Evolutionary conservation across 257 asterid species (phyloP), one percentile per base, ranked within the genome.

Genomic region (Ehretia macrophylla): DNA sequence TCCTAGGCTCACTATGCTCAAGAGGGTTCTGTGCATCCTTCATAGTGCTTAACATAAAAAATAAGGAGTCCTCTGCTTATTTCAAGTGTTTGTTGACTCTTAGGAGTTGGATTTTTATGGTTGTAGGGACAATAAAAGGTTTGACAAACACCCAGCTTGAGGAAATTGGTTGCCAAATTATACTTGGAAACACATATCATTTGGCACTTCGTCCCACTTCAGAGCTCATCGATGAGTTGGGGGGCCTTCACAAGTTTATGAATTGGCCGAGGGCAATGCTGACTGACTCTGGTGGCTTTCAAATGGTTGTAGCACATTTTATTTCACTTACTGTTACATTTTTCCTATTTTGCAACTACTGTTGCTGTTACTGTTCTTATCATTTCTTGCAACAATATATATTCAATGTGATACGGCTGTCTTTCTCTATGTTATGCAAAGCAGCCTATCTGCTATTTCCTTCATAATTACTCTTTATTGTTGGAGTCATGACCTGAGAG

Each of bases 241-340:
- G 99, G n/a, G 97, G 97, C 19, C 95, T 89, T 17, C 97, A 93
- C 77, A 83, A 81, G 53, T 93, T 93, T 79, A 93, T 93, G 97
- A 93, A 85, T 70, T 88, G 97, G 99, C 88, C 92, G 12, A 83
- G 99, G 84, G 97, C 95, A 19, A 58, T 88, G 76, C 97, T 93
- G 48, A 93, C 99, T 0, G 99, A 92, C 74, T 93, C 99, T 20
- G 99, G 97, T 65, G 99, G 99, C 62, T 93, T 93, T 79, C 99
- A 93, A 83, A 93, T 93, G 99, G 99, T 92, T 75, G 27, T 65
- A 51, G 59, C 40, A 38, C 72, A 45, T 19, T 35, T 23, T 44
- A 13, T 57, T 20, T 17, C 37, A 10, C 14, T 32, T 27, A 19
- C 10, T 54, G 42, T n/a, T 39, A n/a, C 64, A 57, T n/a, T 48